A percentile compares a stretch with the other conserved stretches of the same genome.
Evolutionary conservation across 176 grass and related monocot genomes (phyloP).

Genomic region (Luzula sylvatica): DNA sequence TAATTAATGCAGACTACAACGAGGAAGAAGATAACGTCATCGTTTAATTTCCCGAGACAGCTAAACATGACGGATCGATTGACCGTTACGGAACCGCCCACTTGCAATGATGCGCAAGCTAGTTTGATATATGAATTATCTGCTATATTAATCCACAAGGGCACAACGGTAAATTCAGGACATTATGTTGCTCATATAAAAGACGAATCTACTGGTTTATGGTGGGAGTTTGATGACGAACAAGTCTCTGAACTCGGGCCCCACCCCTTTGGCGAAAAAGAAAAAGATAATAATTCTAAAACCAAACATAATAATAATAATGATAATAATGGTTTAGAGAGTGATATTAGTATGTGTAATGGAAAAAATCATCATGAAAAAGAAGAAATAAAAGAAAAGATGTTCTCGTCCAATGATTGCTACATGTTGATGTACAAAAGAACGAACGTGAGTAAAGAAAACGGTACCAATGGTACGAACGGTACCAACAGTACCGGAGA

Average conservation of each 20-base stretch:
- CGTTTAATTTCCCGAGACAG: conserved; percentile 76
- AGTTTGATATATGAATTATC: conserved; percentile 56
- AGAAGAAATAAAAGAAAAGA: conserved; percentile 25
- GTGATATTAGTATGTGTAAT: no score
- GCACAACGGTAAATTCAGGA: conserved; percentile 84
- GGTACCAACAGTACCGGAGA: conserved; percentile 23
- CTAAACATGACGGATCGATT: conserved; percentile 65
- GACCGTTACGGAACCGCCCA: conserved; percentile 8
- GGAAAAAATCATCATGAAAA: conserved; percentile 14
- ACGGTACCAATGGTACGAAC: conserved; percentile 26
- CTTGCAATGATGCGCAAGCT: conserved; percentile 25
- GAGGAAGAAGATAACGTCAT: conserved; percentile 93
- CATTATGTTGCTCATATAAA: conserved; percentile 99
- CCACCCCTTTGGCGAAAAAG: conserved; percentile 82
- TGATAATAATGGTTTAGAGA: conserved; percentile 16
- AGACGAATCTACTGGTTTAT: conserved; percentile 70
- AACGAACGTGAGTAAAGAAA: conserved; percentile 6
- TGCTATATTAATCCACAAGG: conserved; percentile 98
- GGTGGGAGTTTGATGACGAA: conserved; percentile 99
- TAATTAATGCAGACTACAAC: conserved; percentile 58
- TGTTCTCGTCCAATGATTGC: conserved; percentile 95
- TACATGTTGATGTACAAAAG: conserved; percentile 98
- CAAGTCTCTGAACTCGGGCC: conserved; percentile 76
- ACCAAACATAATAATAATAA: conserved; percentile 28
- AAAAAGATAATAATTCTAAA: conserved; percentile 48